Percentiles rank a stretch among this genome's conserved stretches.
phyloP scores from a whole-genome alignment of 805 yeast species.

The Saccharomycopsis sp. region DNA sequence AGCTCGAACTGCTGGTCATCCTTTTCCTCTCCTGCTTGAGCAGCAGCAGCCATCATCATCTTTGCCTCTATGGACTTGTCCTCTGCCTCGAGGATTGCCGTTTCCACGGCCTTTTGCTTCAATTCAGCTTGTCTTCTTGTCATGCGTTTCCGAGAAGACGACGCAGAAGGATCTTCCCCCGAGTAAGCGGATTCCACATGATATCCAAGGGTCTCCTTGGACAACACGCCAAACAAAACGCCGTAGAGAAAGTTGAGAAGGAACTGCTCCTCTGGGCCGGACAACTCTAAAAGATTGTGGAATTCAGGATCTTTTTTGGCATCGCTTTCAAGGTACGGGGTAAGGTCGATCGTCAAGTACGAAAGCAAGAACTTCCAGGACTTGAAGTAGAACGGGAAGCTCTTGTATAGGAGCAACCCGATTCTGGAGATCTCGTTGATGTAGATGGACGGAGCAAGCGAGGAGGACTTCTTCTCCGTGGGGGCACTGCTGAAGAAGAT shows the following conservation, averaged over 20 bases:
- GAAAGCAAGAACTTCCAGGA: constrained; percentile 18
- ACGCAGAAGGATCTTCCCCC: not conserved
- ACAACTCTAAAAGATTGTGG: constrained; percentile 27
- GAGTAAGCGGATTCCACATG: constrained; percentile 7
- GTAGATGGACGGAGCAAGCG: not conserved
- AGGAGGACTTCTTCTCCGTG: not conserved
- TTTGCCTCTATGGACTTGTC: no score
- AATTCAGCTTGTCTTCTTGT: constrained; percentile 12
- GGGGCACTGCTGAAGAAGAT: not conserved
- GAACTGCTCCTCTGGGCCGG: constrained; percentile 23
- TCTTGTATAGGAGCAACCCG: constrained; percentile 17
- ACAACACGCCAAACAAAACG: constrained; percentile 22
- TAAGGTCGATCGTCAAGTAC: constrained; percentile 13
- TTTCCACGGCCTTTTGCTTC: constrained; percentile 33
- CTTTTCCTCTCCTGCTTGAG: constrained; percentile 30
- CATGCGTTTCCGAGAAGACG: constrained; percentile 1
- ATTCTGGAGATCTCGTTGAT: constrained; percentile 16
- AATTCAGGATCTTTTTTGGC: constrained; percentile 25
- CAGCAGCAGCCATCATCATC: constrained; percentile 21
- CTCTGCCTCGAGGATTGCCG: constrained; percentile 2
- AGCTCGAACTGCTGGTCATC: constrained; percentile 25
- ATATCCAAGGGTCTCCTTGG: constrained; percentile 21
- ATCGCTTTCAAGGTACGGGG: constrained; percentile 6
- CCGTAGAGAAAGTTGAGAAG: constrained; percentile 35
- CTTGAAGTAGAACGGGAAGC: constrained; percentile 10